Conservation (phyloP, 2,329 filamentous ascomycete genomes). For the Ilyonectria destructans region DNA sequence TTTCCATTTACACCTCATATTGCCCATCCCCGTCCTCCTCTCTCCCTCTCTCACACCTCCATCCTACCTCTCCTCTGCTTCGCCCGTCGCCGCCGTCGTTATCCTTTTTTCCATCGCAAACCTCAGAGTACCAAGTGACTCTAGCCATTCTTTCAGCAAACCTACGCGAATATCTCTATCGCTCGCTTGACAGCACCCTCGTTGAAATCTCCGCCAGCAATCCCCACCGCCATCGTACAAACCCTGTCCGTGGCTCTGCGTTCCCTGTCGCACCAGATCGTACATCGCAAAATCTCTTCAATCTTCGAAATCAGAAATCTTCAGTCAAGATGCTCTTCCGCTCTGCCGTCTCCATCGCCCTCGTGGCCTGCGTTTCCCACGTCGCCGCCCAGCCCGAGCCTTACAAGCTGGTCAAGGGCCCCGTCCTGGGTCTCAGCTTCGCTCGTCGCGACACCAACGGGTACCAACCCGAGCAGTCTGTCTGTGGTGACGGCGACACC, state of each 20-base stretch:
- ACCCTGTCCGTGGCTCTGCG: conserved; percentile 44
- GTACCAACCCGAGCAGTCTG: conserved; percentile 65
- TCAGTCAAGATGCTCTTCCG: conserved; percentile 56
- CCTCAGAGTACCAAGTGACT: conserved; percentile 5
- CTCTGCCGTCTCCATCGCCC: conserved; percentile 52
- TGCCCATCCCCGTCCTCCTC: conserved; percentile 3
- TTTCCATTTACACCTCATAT: conserved; percentile 31
- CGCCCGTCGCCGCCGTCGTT: conserved; percentile 29
- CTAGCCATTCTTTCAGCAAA: conserved; percentile 4
- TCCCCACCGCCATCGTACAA: conserved; percentile 35
- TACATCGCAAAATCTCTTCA: conserved; percentile 28
- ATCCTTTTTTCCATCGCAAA: conserved; percentile 35
- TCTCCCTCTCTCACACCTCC: conserved; percentile 8
- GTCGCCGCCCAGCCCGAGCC: conserved; percentile 53
- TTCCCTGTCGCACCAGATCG: conserved; percentile 40
- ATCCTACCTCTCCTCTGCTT: conserved; percentile 4
- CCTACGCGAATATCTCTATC: conserved; percentile 3
- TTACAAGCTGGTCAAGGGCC: conserved; percentile 58
- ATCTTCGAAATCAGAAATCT: neutral
- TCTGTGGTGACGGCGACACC: conserved; percentile 66
- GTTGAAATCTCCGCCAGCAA: conserved; percentile 23
- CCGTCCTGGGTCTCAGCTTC: conserved; percentile 59
- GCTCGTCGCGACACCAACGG: conserved; percentile 62
- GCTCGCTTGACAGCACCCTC: conserved; percentile 31
- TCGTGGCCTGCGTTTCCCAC: conserved; percentile 55